Base-by-base conservation (phyloP, 78 protist species). In the Dictyostelium intermedium region DNA sequence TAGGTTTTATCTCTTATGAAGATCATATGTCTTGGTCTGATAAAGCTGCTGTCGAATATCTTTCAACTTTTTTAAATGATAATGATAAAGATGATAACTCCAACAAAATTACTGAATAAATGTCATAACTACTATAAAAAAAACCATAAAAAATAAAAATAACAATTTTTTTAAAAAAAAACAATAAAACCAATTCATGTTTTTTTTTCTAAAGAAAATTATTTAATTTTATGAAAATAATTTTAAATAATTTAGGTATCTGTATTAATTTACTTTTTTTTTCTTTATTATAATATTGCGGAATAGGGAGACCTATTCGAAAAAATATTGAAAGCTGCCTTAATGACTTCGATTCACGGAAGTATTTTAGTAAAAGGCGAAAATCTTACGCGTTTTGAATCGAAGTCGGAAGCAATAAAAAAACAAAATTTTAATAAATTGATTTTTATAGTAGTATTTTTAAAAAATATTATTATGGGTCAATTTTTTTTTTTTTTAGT, bases 1-100 rank as follows among this genome's bases (percentile, higher is more conserved):
- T 89, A 8, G 94, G 94, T 5, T 89, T 89, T 66, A 89, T 89
- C 27, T 25, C 47, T 45, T 16, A 47, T 32, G 20, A 30, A 16
- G 66, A 60, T 47, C 35, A 70, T 34, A 23, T 25, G 25, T 80
- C 85, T 39, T 89, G 86, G 86, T 18, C 83, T 20, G 94, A 89
- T 80, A 41, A 89, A 43, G 82, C 43, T 6, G 87, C 56, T 16
- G 76, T 80, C 3, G 94, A 89, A 25, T 89, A 89, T 50, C 82
- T 89, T 34, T 35, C 81, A 16, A 50, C 85, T n/a, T 89, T 81
- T 50, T 89, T 89, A 69, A 34, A 72, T 34, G 45, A 72, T 34
- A 3, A 30, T 13, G 43, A 25, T 14, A 3, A 70, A n/a, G n/a
- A n/a, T n/a, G n/a, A 30, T 11, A 27, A 69, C 3, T 23, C n/a